Base-by-base conservation (phyloP, 768 basidiomycete species). In the Cyclocybe aegerita region DNA sequence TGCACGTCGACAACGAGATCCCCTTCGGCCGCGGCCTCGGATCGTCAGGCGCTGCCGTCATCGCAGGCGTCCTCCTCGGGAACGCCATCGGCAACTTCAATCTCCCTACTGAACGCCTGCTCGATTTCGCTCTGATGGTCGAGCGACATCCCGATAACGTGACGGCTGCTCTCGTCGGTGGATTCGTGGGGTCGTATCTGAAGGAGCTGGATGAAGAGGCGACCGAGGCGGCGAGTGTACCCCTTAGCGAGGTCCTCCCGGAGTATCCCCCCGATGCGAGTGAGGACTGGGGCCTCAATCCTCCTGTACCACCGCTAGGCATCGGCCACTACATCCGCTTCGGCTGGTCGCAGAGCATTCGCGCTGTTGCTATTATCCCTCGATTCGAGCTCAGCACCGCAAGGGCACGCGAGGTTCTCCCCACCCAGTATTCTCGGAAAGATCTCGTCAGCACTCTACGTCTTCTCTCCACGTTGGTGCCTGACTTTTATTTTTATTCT, bases 121-220 rank as follows among this genome's bases (percentile, higher is more conserved):
- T 98, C 53, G 97, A 99, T 71, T 96, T 91, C 63, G 95, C 96
- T 1, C 78, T 99, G 47, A 99, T 99, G 97, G 94, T 99, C 62
- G 97, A 99, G 71, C 81, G 97, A 12, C 97, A 99, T 66, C 97
- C 97, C 11, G 97, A 99, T 70, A 99, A 99, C 67, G 95, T 99
- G 63, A 97, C 97, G 0, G 97, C 97, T 2, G 96, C 95, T 0
- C 82, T 99, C 34, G 81, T 98, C 12, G 97, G 97, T 33, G 97
- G 97, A 0, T 98, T 99, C 69, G 92, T 98, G 17, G 97, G 97
- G 14, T 91, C 90, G 2, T 99, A 98, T 74, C 80, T 98, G 46
- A 82, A 88, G 53, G 96, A 97, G 67, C 80, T 98, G 41, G 90
- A 90, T 59, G 78, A 80, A 8, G 81, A 78, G 37, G 95, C 93